These are phyloP conservation scores for Scenedesmus sp. DNA, from an alignment of 163 green algal genomes.

Conservation along the genomic window DNA sequence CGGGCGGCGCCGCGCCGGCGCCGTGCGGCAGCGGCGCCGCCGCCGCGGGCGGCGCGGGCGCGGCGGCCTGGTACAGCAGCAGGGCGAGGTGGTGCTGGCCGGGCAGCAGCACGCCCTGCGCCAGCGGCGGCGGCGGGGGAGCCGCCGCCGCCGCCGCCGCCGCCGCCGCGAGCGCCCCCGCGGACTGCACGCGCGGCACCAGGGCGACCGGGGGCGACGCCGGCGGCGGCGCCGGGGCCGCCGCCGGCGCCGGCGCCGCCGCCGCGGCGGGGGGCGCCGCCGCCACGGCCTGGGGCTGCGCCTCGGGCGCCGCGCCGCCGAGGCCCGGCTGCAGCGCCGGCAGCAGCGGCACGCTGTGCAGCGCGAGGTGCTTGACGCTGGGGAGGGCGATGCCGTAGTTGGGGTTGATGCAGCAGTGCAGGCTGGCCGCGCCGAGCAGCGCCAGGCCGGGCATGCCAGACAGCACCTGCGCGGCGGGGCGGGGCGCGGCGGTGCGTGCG, in stretches of 20 bases:
- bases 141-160: neutral
- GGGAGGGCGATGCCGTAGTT: neutral
- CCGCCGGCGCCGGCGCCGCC: no score
- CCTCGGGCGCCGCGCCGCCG: no score
- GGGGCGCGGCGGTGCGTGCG: no score
- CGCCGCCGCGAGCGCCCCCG: neutral
- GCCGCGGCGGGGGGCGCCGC: no score
- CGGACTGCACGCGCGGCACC: neutral
- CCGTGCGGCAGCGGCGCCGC: neutral
- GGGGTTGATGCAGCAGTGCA: slow-evolving; percentile 28
- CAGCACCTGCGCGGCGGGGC: slow-evolving; percentile 2
- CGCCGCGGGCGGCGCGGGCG: neutral
- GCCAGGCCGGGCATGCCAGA: neutral
- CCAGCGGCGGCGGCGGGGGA: neutral
- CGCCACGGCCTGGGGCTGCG: no score
- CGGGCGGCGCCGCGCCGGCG: neutral
- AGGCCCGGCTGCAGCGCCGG: neutral
- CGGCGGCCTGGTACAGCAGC: neutral
- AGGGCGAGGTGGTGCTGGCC: neutral
- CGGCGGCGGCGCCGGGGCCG: slow-evolving; percentile 2
- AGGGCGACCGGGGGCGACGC: neutral
- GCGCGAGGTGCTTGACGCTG: neutral
- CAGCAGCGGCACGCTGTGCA: slow-evolving; percentile 14
- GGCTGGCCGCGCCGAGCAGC: slow-evolving; percentile 19
- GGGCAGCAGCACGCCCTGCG: neutral